Evolutionary conservation across 1,139 yeast genomes (phyloP).

Genomic region (Sugiyamaella novakii): DNA sequence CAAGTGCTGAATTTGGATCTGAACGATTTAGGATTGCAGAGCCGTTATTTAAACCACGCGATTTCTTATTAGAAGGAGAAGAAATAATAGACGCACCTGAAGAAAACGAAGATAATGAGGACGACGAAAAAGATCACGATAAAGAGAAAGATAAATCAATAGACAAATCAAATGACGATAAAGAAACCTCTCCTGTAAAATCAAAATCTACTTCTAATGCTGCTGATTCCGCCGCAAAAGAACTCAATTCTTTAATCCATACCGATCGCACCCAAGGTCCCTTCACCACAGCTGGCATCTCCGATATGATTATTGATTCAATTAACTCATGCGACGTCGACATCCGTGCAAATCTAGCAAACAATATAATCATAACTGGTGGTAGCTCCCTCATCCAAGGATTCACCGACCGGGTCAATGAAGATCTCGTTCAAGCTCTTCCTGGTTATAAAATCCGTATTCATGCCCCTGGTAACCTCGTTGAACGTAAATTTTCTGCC

Average conservation of each 20-base stretch:
- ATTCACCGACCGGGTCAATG: slow-evolving; percentile 74
- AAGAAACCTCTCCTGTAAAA: slow-evolving; percentile 1
- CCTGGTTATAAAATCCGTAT: slow-evolving; percentile 93
- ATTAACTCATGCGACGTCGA: slow-evolving; percentile 77
- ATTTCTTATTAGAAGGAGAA: slow-evolving; percentile 40
- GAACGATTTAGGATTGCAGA: slow-evolving; percentile 76
- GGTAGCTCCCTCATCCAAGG: slow-evolving; percentile 89
- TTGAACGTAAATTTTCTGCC: slow-evolving; percentile 80
- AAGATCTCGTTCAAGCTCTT: slow-evolving; percentile 69
- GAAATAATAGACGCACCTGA: slow-evolving; percentile 31
- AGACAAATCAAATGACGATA: slow-evolving; percentile 5
- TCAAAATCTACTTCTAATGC: background rate
- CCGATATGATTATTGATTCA: slow-evolving; percentile 70
- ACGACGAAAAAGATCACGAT: slow-evolving; percentile 33
- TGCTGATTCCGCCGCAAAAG: slow-evolving; percentile 20
- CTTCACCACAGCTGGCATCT: slow-evolving; percentile 53
- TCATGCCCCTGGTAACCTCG: slow-evolving; percentile 82
- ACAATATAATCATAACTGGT: slow-evolving; percentile 90
- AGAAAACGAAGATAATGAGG: slow-evolving; percentile 27
- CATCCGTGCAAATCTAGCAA: slow-evolving; percentile 84
- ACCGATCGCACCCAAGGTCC: slow-evolving; percentile 30
- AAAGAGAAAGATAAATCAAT: slow-evolving; percentile 12
- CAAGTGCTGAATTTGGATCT: slow-evolving; percentile 52
- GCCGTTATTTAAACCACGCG: slow-evolving; percentile 57
- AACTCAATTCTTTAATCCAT: slow-evolving; percentile 27